These are phyloP conservation scores for Sistotremastrum suecicum DNA, from an alignment of 768 basidiomycete species.

Conservation along the genomic window DNA sequence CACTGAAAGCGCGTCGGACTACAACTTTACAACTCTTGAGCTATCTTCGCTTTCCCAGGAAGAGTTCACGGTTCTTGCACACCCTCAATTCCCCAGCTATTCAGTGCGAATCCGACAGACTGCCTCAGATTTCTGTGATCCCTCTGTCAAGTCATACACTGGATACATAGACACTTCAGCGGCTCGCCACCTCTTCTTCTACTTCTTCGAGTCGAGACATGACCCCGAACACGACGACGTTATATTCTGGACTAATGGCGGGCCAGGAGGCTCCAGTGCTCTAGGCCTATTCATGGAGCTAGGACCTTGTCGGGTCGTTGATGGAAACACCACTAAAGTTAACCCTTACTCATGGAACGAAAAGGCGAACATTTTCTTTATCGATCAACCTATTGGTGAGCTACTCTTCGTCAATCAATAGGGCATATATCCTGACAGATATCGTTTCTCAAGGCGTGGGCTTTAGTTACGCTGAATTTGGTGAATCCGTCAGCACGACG, in stretches of 20 bases:
- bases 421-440: no score
- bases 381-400: conserved; percentile 27
- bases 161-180: neutral
- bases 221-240: conserved; percentile 44
- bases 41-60: conserved; percentile 16
- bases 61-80: conserved; percentile 24
- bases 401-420: no score
- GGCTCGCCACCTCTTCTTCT: conserved; percentile 47
- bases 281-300: conserved; percentile 60
- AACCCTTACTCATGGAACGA: conserved; percentile 15
- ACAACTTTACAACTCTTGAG: conserved; percentile 10
- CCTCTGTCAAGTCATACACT: conserved; percentile 20
- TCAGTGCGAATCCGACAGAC: conserved; percentile 26
- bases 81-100: conserved; percentile 31
- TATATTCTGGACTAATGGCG: conserved; percentile 46
- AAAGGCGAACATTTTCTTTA: conserved; percentile 25
- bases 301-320: conserved; percentile 5
- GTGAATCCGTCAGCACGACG: conserved; percentile 22
- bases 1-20: no score
- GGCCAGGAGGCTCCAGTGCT: conserved; percentile 38
- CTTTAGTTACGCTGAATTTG: conserved; percentile 31
- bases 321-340: neutral
- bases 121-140: conserved; percentile 22
- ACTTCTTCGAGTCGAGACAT: conserved; percentile 59
- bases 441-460: conserved; percentile 15